Conservation (phyloP, 2,329 filamentous ascomycete genomes). For the Colletotrichum sp. region DNA sequence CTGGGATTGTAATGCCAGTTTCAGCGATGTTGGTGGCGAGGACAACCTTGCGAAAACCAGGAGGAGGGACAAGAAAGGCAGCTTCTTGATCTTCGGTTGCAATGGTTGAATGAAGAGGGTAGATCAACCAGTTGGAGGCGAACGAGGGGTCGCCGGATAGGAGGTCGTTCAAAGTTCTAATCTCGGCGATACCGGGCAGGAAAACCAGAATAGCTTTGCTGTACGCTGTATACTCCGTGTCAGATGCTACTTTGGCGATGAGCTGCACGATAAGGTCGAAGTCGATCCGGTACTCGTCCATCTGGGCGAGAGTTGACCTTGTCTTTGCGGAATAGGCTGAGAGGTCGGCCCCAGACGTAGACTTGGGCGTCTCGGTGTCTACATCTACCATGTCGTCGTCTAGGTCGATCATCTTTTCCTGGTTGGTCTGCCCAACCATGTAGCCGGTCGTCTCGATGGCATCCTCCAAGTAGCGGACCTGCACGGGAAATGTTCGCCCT, state of each 20-base stretch:
- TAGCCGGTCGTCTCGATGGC: constrained; percentile 88
- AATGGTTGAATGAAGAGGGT: constrained; percentile 92
- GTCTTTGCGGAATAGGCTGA: constrained; percentile 80
- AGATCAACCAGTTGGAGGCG: constrained; percentile 79
- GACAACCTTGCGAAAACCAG: constrained; percentile 87
- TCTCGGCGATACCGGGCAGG: constrained; percentile 92
- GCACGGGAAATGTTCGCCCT: constrained; percentile 90
- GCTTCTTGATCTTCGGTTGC: constrained; percentile 96
- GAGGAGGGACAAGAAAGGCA: constrained; percentile 85
- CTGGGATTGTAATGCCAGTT: constrained; percentile 97
- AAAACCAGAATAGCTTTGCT: constrained; percentile 96
- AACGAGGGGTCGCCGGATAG: constrained; percentile 80
- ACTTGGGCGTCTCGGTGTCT: constrained; percentile 48
- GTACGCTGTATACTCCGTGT: constrained; percentile 69
- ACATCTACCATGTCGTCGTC: constrained; percentile 64
- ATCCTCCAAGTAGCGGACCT: constrained; percentile 89
- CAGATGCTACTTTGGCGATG: constrained; percentile 75
- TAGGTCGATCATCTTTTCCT: constrained; percentile 64
- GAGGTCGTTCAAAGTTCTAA: constrained; percentile 85
- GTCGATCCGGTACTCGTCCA: constrained; percentile 92
- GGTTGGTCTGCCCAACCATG: constrained; percentile 46
- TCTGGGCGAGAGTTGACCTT: constrained; percentile 72
- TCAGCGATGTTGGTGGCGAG: constrained; percentile 98
- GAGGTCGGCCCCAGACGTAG: constrained; percentile 60
- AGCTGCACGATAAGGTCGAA: constrained; percentile 85